phyloP scores from a whole-genome alignment of 768 basidiomycete genomes.

The Suillus variegatus region DNA sequence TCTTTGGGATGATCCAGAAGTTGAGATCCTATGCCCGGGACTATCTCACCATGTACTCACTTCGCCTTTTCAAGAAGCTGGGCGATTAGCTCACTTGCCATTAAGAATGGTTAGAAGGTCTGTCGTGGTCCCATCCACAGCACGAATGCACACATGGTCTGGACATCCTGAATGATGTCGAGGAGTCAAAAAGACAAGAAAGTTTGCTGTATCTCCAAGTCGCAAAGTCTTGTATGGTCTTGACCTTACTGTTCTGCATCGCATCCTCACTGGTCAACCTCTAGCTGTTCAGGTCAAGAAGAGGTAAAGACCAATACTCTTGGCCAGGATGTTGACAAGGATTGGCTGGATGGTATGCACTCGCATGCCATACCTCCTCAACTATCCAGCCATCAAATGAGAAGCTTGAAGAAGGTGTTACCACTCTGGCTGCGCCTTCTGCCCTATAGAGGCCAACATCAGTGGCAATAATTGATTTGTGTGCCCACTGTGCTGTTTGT shows the following conservation, averaged over 20 bases:
- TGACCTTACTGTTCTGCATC: slow-evolving; percentile 80
- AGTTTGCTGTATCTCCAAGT: slow-evolving; percentile 83
- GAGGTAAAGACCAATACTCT: slow-evolving; percentile 62
- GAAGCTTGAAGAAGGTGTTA: slow-evolving; percentile 65
- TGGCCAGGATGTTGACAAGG: slow-evolving; percentile 72
- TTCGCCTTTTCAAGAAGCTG: slow-evolving; percentile 73
- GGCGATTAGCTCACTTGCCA: slow-evolving; percentile 68
- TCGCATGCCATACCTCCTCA: slow-evolving; percentile 56
- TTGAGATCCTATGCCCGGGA: slow-evolving; percentile 75
- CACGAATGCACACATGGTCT: slow-evolving; percentile 67
- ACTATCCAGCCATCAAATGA: slow-evolving; percentile 67
- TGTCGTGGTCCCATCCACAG: slow-evolving; percentile 79
- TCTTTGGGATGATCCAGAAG: slow-evolving; percentile 70
- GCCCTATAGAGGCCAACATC: slow-evolving; percentile 46
- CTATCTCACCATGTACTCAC: slow-evolving; percentile 69
- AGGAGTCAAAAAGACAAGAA: slow-evolving; percentile 67
- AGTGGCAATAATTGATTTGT: slow-evolving; percentile 46
- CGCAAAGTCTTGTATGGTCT: slow-evolving; percentile 81
- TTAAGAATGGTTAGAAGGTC: slow-evolving; percentile 67
- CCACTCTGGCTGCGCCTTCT: slow-evolving; percentile 78
- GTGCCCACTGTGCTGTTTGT: slow-evolving; percentile 78
- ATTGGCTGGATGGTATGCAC: slow-evolving; percentile 74
- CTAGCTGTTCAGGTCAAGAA: slow-evolving; percentile 49
- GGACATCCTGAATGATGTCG: slow-evolving; percentile 69
- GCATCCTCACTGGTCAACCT: slow-evolving; percentile 73